These are phyloP conservation scores for Beta vulgaris DNA, from an alignment of 148 eudicot species.

Conservation along the genomic window DNA sequence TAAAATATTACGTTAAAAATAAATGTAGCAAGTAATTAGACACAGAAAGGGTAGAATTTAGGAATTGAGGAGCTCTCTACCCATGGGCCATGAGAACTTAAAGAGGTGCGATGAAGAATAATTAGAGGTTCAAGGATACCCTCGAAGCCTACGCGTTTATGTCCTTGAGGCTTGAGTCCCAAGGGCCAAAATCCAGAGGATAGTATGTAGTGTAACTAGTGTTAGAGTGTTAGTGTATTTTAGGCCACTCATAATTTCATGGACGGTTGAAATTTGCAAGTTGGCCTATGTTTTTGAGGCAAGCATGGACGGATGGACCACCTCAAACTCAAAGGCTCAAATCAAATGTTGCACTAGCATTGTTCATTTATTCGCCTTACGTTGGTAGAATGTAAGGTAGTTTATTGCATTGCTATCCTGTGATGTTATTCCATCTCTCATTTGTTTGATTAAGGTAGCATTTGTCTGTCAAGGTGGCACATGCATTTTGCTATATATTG, in stretches of 20 bases:
- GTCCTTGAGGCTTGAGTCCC: background rate
- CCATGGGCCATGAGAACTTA: background rate
- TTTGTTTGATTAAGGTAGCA: background rate
- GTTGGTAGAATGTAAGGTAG: background rate
- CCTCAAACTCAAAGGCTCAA: no score
- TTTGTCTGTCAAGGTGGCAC: background rate
- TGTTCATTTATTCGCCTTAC: background rate
- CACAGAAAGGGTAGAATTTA: no score
- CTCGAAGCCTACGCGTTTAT: background rate
- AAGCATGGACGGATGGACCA: background rate
- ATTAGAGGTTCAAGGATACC: background rate
- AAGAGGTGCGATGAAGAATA: background rate
- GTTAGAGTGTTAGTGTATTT: no score
- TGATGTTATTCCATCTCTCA: background rate
- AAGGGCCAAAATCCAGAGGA: background rate
- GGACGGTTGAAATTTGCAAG: conserved; percentile 1
- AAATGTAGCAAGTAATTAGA: no score
- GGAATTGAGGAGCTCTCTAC: no score
- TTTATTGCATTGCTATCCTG: background rate
- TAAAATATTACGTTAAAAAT: no score
- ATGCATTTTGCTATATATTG: background rate
- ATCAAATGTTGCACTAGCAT: no score
- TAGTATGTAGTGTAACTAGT: background rate
- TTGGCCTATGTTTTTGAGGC: background rate
- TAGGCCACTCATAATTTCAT: background rate